Conservation (phyloP, 192 early-diverging fungal genomes). For the Coemansia sp. region DNA sequence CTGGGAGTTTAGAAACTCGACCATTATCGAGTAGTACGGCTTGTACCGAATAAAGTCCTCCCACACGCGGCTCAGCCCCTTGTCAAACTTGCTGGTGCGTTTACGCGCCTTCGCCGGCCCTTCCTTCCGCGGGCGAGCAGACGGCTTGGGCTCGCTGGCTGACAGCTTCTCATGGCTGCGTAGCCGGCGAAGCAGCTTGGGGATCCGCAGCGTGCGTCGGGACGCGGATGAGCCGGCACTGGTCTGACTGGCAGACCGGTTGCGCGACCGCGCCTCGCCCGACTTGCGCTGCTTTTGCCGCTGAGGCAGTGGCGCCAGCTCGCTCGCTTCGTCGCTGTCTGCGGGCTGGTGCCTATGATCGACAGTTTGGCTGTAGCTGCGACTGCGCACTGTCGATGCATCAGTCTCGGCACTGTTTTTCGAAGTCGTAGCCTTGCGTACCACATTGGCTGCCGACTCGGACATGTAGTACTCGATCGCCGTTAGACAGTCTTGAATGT, state of each 20-base stretch:
- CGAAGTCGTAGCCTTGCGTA: slow-evolving; percentile 56
- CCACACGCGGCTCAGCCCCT: slow-evolving; percentile 38
- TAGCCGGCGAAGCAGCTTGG: slow-evolving; percentile 29
- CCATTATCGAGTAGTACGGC: slow-evolving; percentile 43
- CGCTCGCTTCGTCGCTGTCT: neutral
- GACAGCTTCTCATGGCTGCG: slow-evolving; percentile 27
- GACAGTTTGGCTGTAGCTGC: neutral
- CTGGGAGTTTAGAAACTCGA: slow-evolving; percentile 55
- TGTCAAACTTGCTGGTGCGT: slow-evolving; percentile 43
- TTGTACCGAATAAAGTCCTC: slow-evolving; percentile 46
- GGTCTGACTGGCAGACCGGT: slow-evolving; percentile 13
- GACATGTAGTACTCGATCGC: slow-evolving; percentile 81
- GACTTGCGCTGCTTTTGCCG: neutral
- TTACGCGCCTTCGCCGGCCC: neutral
- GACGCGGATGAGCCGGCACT: slow-evolving; percentile 30
- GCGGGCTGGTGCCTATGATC: neutral
- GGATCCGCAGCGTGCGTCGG: slow-evolving; percentile 21
- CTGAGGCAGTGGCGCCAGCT: neutral
- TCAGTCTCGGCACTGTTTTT: neutral
- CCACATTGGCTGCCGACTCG: slow-evolving; percentile 72
- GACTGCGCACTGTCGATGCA: neutral
- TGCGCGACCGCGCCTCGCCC: neutral
- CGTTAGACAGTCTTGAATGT: slow-evolving; percentile 63
- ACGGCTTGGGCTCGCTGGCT: neutral
- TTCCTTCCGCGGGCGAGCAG: neutral